Percentiles rank a stretch among this genome's conserved stretches.
phyloP scores from a whole-genome alignment of 371 early-diverging fungal genomes.

The Mortierella sp. region DNA sequence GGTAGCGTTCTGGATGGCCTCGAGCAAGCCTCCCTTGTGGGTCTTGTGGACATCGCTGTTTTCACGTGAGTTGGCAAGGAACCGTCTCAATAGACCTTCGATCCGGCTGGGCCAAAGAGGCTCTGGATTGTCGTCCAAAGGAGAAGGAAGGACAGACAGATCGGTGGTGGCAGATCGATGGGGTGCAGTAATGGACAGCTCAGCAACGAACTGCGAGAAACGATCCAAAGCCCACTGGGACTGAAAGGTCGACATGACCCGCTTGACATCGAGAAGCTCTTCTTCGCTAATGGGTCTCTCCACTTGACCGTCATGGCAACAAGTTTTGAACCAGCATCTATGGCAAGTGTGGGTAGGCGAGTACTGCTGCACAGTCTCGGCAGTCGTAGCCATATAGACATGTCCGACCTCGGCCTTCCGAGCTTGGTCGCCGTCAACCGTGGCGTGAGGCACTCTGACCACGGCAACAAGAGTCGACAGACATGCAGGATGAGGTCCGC shows the following conservation, averaged over 20 bases:
- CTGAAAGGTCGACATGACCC: conserved; percentile 18
- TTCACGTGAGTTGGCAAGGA: conserved; percentile 21
- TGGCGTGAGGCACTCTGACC: conserved; percentile 2
- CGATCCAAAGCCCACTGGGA: not conserved
- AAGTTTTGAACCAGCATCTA: conserved; percentile 22
- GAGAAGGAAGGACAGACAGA: not conserved
- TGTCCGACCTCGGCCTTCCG: not conserved
- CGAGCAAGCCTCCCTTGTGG: conserved; percentile 5
- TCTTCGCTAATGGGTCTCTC: not conserved
- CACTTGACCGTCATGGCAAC: conserved; percentile 6
- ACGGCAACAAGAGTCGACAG: conserved; percentile 19
- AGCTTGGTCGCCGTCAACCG: not conserved
- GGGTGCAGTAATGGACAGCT: not conserved
- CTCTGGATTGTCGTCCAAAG: no score
- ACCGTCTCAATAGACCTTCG: not conserved
- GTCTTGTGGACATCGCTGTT: conserved; percentile 34
- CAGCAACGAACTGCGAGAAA: not conserved
- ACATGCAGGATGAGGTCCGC: not conserved
- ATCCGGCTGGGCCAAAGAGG: not conserved
- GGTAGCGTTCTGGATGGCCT: conserved; percentile 14
- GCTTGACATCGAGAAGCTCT: conserved; percentile 12
- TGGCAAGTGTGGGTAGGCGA: conserved; percentile 1
- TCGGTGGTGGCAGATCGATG: not conserved
- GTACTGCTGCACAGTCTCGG: not conserved
- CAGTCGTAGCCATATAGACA: not conserved